Evolutionary conservation across 108 stramenopile species (phyloP).

Genomic region (Stephanodiscus triporus): DNA sequence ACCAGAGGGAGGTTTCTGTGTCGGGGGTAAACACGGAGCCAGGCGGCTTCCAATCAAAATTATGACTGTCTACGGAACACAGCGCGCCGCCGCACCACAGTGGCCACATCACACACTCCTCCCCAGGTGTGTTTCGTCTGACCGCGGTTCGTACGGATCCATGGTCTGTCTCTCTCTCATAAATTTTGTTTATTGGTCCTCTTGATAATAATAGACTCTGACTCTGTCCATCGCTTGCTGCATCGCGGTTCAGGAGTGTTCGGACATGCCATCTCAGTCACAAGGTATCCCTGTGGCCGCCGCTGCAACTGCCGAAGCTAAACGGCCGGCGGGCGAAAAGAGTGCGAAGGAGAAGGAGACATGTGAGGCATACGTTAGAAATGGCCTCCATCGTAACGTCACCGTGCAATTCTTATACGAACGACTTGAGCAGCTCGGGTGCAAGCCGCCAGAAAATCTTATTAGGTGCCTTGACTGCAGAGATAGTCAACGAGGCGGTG

Average conservation of each 20-base stretch:
- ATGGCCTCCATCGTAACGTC: constrained; percentile 66
- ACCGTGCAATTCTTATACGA: constrained; percentile 83
- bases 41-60: neutral
- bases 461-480: constrained; percentile 82
- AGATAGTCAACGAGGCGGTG: constrained; percentile 68
- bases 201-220: no score
- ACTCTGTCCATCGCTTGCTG: no score
- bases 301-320: neutral
- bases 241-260: neutral
- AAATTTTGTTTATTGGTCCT: no score
- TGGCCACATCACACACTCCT: no score
- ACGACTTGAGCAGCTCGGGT: constrained; percentile 70
- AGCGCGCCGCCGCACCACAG: no score
- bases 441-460: constrained; percentile 76
- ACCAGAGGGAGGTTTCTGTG: neutral
- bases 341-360: constrained; percentile 35
- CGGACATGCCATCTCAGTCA: neutral
- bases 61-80: no score
- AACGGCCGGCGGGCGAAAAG: constrained; percentile 17
- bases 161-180: no score
- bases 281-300: neutral
- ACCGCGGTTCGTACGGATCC: neutral
- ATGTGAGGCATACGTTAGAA: constrained; percentile 73
- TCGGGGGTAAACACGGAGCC: no score
- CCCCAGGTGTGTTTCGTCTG: neutral